These are phyloP conservation scores for Santalum album DNA, from an alignment of 164 flowering plant species.

Conservation along the genomic window DNA sequence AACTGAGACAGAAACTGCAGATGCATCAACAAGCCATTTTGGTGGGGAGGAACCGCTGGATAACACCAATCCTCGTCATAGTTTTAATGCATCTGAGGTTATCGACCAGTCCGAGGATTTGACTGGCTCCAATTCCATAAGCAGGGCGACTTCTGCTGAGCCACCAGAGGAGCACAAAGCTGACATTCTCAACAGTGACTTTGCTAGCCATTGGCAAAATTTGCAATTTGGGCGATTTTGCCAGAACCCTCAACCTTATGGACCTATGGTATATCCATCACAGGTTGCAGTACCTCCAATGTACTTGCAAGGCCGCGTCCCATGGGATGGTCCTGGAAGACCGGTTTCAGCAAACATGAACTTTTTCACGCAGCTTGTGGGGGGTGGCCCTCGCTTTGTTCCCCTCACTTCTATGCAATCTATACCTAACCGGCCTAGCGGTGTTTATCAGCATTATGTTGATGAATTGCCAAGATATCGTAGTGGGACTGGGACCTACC, in stretches of 20 bases:
- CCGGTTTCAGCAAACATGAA: constrained; percentile 58
- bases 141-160: constrained; percentile 27
- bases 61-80: constrained; percentile 41
- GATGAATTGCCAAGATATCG: constrained; percentile 90
- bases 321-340: constrained; percentile 94
- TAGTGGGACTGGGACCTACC: constrained; percentile 92
- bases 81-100: constrained; percentile 35
- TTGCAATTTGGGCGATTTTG: constrained; percentile 79
- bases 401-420: constrained; percentile 74
- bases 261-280: constrained; percentile 54
- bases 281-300: constrained; percentile 65
- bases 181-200: constrained; percentile 88
- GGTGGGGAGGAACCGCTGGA: constrained; percentile 42
- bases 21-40: constrained; percentile 41
- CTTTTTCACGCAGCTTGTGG: constrained; percentile 43
- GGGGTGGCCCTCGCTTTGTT: constrained; percentile 57
- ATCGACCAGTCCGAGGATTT: constrained; percentile 38
- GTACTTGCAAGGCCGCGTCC: constrained; percentile 70
- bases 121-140: constrained; percentile 20
- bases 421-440: constrained; percentile 48
- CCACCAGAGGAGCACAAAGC: constrained; percentile 39
- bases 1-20: constrained; percentile 39
- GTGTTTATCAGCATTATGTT: constrained; percentile 51
- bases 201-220: constrained; percentile 79
- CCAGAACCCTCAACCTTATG: constrained; percentile 45